These are phyloP conservation scores for Backusella mclennaniae DNA, from an alignment of 192 early-diverging fungal genomes.

Conservation along the genomic window DNA sequence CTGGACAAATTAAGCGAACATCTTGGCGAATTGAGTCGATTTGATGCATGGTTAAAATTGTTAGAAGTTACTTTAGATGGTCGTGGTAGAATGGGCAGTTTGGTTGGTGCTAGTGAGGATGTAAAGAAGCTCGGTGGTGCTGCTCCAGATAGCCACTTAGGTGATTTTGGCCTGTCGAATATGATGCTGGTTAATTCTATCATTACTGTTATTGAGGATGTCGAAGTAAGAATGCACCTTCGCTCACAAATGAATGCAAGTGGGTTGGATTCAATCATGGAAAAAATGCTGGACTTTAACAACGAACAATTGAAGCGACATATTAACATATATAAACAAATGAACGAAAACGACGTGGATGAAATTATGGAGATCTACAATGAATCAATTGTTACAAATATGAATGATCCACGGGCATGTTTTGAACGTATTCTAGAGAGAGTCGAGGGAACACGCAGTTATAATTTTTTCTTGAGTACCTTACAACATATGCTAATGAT, in stretches of 20 bases:
- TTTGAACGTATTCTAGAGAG: conserved; percentile 67
- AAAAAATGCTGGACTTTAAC: conserved; percentile 51
- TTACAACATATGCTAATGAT: conserved; percentile 74
- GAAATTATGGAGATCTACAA: conserved; percentile 64
- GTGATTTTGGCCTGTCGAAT: conserved; percentile 74
- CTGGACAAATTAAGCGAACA: conserved; percentile 74
- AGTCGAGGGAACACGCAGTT: conserved; percentile 70
- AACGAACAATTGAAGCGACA: conserved; percentile 47
- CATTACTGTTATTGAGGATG: conserved; percentile 70
- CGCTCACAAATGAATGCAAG: conserved; percentile 71
- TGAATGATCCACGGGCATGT: conserved; percentile 77
- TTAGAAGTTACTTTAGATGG: conserved; percentile 77
- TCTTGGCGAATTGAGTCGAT: conserved; percentile 57
- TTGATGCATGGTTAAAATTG: conserved; percentile 80
- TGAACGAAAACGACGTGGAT: conserved; percentile 46
- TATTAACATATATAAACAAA: conserved; percentile 30
- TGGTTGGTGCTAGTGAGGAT: conserved; percentile 74
- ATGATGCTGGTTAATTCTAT: conserved; percentile 77
- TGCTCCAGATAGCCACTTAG: conserved; percentile 68
- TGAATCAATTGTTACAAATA: conserved; percentile 66
- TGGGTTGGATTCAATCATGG: conserved; percentile 67
- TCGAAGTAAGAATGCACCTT: conserved; percentile 70
- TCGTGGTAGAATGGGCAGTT: conserved; percentile 74
- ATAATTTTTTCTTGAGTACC: conserved; percentile 71
- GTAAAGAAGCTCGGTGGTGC: conserved; percentile 53